Conservation (phyloP, 2,329 filamentous ascomycete species). For the Colletotrichum lini region DNA sequence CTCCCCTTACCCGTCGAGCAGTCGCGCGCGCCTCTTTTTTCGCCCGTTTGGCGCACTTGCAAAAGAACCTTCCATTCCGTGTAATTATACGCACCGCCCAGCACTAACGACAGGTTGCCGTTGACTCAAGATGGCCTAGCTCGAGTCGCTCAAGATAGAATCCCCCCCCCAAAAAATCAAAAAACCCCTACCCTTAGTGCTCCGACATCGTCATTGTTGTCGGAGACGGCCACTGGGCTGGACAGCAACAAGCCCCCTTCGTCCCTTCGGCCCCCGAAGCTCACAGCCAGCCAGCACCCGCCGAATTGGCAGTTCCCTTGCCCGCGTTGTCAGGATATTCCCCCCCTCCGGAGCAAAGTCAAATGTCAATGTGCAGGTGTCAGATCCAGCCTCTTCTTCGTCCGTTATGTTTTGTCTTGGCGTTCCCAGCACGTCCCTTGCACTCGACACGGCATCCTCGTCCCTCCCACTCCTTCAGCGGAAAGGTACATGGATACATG, state of each 20-base stretch:
- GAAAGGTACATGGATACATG: conserved; percentile 19
- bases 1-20: neutral
- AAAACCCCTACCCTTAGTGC: neutral
- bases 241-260: conserved; percentile 31
- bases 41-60: conserved; percentile 7
- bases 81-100: conserved; percentile 23
- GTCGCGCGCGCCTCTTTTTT: neutral
- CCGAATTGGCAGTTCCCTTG: conserved; percentile 18
- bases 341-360: conserved; percentile 2
- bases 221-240: conserved; percentile 8
- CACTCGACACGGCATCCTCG: conserved; percentile 23
- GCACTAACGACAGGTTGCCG: neutral
- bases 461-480: conserved; percentile 41
- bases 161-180: no score
- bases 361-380: conserved; percentile 29
- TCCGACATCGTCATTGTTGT: conserved; percentile 31
- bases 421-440: conserved; percentile 13
- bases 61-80: conserved; percentile 30
- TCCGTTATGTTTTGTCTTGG: conserved; percentile 42
- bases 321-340: conserved; percentile 18
- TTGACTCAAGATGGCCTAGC: conserved; percentile 29
- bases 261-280: conserved; percentile 14
- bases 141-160: conserved; percentile 38
- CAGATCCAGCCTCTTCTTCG: conserved; percentile 36
- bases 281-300: neutral